Conservation (phyloP, 805 yeast species). For the Pichia occidentalis region DNA sequence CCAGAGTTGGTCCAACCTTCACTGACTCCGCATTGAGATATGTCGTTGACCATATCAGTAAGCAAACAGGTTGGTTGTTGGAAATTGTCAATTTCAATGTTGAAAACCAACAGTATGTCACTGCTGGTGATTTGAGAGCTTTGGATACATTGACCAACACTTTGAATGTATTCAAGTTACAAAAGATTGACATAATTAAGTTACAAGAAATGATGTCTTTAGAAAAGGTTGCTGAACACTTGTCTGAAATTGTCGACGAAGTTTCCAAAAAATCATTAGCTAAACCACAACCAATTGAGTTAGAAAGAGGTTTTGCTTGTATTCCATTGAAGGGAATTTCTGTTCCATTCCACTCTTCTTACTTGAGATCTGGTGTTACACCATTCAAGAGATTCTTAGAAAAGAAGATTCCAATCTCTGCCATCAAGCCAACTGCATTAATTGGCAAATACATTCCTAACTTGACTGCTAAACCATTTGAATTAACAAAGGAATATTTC, state of each 20-base stretch:
- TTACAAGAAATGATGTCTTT: conserved; percentile 74
- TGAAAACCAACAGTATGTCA: conserved; percentile 96
- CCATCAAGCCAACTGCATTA: conserved; percentile 90
- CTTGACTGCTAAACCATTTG: conserved; percentile 96
- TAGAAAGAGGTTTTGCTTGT: conserved; percentile 97
- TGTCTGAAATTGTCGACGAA: conserved; percentile 81
- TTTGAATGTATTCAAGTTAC: conserved; percentile 84
- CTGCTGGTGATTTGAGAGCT: conserved; percentile 97
- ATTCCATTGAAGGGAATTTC: conserved; percentile 97
- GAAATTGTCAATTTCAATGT: conserved; percentile 98
- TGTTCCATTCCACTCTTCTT: conserved; percentile 99
- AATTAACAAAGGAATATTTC: conserved; percentile 93
- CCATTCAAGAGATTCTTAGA: conserved; percentile 97
- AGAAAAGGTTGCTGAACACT: conserved; percentile 84
- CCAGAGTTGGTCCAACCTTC: conserved; percentile 83
- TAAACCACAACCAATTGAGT: conserved; percentile 93
- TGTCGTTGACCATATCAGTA: conserved; percentile 83
- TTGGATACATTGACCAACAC: conserved; percentile 91
- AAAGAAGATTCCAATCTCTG: conserved; percentile 91
- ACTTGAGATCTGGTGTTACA: conserved; percentile 95
- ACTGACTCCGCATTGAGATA: conserved; percentile 89
- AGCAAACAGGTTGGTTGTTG: conserved; percentile 84
- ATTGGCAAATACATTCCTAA: conserved; percentile 96
- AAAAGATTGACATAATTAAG: conserved; percentile 89
- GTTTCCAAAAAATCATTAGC: conserved; percentile 73